A percentile compares a stretch with the other conserved stretches of the same genome.
Conservation (phyloP, 2,329 filamentous ascomycete genomes). For the Dactylonectria macrodidyma region DNA sequence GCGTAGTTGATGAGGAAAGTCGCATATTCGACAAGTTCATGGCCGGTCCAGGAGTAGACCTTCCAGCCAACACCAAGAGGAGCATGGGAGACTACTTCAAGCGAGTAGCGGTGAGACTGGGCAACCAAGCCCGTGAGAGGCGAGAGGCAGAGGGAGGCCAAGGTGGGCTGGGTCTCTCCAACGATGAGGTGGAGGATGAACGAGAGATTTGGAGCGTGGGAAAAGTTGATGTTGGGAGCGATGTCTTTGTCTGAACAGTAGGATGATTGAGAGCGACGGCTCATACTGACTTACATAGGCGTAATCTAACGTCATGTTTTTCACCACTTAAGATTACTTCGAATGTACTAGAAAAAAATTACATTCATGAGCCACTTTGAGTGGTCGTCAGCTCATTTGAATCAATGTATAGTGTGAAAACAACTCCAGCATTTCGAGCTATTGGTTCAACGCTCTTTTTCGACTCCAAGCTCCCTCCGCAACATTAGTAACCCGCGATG, state of each 20-base stretch:
- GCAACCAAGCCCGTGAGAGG: constrained; percentile 89
- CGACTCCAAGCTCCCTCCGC: too few species aligned
- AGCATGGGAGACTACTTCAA: constrained; percentile 99
- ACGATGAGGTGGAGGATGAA: constrained; percentile 95
- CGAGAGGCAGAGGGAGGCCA: constrained; percentile 92
- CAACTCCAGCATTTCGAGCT: too few species aligned
- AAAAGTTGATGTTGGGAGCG: constrained; percentile 75
- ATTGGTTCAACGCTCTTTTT: too few species aligned
- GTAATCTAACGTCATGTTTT: constrained; percentile 8
- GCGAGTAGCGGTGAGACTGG: constrained; percentile 86
- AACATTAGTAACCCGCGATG: too few species aligned
- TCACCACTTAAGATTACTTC: not conserved
- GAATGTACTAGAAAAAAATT: not conserved
- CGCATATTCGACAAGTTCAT: constrained; percentile 94
- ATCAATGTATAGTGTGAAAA: not conserved
- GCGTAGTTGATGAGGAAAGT: constrained; percentile 88
- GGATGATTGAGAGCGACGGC: not conserved
- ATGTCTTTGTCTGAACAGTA: constrained; percentile 39
- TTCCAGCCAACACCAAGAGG: constrained; percentile 82
- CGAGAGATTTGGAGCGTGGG: constrained; percentile 97
- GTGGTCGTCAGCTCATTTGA: not conserved
- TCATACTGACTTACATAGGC: not conserved
- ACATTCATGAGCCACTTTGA: not conserved
- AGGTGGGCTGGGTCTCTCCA: constrained; percentile 87
- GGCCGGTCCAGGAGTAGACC: constrained; percentile 73